Percentiles rank a stretch among this genome's conserved stretches.
Conservation (phyloP, 116 monocot species). For the Papilionanthe hybrid region DNA sequence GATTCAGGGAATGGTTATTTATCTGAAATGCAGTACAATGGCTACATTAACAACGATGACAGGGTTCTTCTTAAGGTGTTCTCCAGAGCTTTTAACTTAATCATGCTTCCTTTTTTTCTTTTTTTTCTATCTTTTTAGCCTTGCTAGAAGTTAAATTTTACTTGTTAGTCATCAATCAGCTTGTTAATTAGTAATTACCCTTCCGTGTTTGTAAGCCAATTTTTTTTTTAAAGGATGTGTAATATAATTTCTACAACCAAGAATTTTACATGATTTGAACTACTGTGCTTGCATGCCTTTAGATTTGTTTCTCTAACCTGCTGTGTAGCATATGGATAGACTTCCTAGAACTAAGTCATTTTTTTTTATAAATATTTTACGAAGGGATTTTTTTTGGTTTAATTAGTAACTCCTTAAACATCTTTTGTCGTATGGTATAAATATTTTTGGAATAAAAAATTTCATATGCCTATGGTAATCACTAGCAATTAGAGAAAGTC, state of each 20-base stretch:
- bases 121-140: neutral
- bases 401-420: neutral
- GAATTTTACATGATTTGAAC: no score
- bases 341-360: neutral
- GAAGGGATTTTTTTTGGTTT: neutral
- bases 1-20: constrained; percentile 21
- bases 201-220: neutral
- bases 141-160: neutral
- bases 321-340: neutral
- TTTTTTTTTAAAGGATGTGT: neutral
- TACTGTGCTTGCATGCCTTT: no score
- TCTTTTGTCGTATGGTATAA: neutral
- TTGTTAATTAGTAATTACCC: neutral
- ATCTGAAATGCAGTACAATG: constrained; percentile 26
- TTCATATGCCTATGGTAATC: neutral
- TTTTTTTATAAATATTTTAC: neutral
- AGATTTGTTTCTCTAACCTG: no score
- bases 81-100: neutral
- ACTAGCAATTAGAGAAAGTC: neutral
- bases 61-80: constrained; percentile 55
- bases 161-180: neutral
- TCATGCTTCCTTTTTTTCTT: no score
- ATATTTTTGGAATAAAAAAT: neutral
- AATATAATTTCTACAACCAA: no score
- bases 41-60: constrained; percentile 41